Percentiles rank a stretch among this genome's conserved stretches.
These are phyloP conservation scores for Prosopis cineraria DNA, from an alignment of 306 rosid species.

Conservation along the genomic window DNA sequence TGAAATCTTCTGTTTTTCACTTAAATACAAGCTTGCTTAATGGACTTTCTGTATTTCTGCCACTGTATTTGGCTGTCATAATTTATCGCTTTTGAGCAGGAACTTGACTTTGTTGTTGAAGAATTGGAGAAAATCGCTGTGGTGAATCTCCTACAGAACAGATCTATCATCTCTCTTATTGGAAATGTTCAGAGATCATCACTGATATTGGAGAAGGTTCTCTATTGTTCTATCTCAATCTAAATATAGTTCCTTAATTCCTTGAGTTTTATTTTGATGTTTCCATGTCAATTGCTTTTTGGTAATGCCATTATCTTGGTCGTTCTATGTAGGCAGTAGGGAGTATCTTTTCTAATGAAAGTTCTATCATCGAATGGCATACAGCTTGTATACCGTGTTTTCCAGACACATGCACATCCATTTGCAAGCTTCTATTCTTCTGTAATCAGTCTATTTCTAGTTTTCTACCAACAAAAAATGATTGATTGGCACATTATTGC, in stretches of 20 bases:
- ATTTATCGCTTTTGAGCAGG: constrained; percentile 54
- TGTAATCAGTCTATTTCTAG: constrained; percentile 21
- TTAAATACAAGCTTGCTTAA: constrained; percentile 12
- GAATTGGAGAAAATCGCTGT: constrained; percentile 93
- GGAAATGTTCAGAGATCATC: constrained; percentile 95
- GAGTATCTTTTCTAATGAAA: constrained; percentile 23
- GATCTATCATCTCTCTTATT: constrained; percentile 94
- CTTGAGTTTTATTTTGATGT: not conserved
- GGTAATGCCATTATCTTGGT: constrained; percentile 6
- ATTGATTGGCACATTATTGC: constrained; percentile 36
- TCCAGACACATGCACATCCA: constrained; percentile 18
- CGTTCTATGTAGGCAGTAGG: constrained; percentile 4
- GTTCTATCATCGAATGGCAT: constrained; percentile 20
- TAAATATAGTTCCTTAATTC: not conserved
- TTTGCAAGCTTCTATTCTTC: constrained; percentile 22
- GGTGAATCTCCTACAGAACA: constrained; percentile 83
- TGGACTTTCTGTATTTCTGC: not conserved
- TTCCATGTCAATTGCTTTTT: constrained; percentile 21
- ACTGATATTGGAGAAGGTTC: constrained; percentile 87
- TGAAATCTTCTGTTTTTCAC: constrained; percentile 10
- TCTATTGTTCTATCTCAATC: constrained; percentile 28
- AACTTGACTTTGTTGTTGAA: constrained; percentile 92
- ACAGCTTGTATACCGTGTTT: constrained; percentile 26
- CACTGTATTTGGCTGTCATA: constrained; percentile 22
- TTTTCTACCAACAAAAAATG: constrained; percentile 7